Evolutionary conservation across 2,329 filamentous ascomycete genomes (phyloP), one percentile per base, ranked within the genome.

Genomic region (Triangularia setosa): DNA sequence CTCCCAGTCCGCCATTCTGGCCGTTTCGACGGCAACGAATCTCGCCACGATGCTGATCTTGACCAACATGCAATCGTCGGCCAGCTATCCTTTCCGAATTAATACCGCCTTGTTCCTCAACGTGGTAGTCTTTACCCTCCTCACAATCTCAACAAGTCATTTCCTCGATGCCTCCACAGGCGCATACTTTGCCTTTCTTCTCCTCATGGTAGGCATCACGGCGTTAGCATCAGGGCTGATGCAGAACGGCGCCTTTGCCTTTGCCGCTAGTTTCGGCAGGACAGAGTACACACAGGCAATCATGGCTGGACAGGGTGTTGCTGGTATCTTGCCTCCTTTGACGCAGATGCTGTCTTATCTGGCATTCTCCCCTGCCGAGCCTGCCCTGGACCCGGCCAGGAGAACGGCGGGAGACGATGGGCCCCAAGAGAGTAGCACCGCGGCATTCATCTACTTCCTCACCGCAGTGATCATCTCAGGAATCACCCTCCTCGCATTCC

Each of bases 191-290:
- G 83, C 77, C 24, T 97, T 98, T 75, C 77, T 96, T 61, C 87
- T 99, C 75, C 63, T 87, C 66, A 93, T 93, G 84, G 93, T 97
- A 4, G 88, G 90, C 66, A 79, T 81, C n/a, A 87, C 93, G 0
- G 91, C 92, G 69, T 82, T 90, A 73, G 93, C 92, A 0, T 90
- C 93, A 0, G 93, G 91, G 0, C 81, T 97, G 59, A 90, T 93
- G 69, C 95, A 98, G 78, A 98, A 98, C 75, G 95, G 95, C 18
- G 87, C 95, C 11, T 97, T 97, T 75, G 92, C 95, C 2, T 98
- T 93, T 74, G 93, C 92, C 2, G 87, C 91, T 3, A 89, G 91
- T 60, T 98, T 97, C 73, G 92, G 89, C 35, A 83, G 91, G 60
- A 86, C 90, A 21, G 91, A 95, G 76, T 99, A 98, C 76, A 97